These are phyloP conservation scores for Skeletonema menzelii DNA, from an alignment of 108 stramenopile genomes.

Conservation along the genomic window DNA sequence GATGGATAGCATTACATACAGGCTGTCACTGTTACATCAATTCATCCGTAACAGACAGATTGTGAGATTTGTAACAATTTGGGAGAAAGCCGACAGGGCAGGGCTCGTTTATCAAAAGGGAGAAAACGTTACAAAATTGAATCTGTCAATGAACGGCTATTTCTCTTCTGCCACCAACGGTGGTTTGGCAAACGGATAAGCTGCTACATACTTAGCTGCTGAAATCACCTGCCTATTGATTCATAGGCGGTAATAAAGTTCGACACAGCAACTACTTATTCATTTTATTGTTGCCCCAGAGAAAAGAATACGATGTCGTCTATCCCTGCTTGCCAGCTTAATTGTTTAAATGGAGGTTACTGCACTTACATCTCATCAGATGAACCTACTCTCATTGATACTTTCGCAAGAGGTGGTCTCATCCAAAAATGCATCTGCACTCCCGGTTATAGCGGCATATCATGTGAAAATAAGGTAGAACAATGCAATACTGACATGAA, in stretches of 20 bases:
- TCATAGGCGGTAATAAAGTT: neutral
- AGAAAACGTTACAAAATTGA: too few relatives aligned
- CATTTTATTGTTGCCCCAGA: neutral
- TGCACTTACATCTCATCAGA: conserved; percentile 48
- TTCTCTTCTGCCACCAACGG: too few relatives aligned
- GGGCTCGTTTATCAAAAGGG: too few relatives aligned
- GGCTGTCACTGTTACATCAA: too few relatives aligned
- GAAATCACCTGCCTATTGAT: too few relatives aligned
- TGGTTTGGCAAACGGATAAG: too few relatives aligned
- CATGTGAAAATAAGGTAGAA: conserved; percentile 48
- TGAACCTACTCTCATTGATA: conserved; percentile 20
- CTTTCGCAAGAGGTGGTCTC: conserved; percentile 45
- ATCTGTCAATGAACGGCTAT: too few relatives aligned
- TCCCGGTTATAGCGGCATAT: conserved; percentile 45
- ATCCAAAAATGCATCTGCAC: conserved; percentile 57
- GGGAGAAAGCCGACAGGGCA: too few relatives aligned
- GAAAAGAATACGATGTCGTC: neutral
- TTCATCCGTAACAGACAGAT: too few relatives aligned
- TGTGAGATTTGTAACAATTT: too few relatives aligned
- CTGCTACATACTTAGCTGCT: too few relatives aligned
- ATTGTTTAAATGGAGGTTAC: conserved; percentile 58
- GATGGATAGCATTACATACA: too few relatives aligned
- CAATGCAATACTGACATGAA: conserved; percentile 36
- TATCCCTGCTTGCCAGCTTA: conserved; percentile 40
- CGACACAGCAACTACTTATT: neutral